A percentile compares a stretch with the other conserved stretches of the same genome.
These are phyloP conservation scores for Blastocystis sp. DNA, from an alignment of 352 stramenopile genomes.

Conservation along the genomic window DNA sequence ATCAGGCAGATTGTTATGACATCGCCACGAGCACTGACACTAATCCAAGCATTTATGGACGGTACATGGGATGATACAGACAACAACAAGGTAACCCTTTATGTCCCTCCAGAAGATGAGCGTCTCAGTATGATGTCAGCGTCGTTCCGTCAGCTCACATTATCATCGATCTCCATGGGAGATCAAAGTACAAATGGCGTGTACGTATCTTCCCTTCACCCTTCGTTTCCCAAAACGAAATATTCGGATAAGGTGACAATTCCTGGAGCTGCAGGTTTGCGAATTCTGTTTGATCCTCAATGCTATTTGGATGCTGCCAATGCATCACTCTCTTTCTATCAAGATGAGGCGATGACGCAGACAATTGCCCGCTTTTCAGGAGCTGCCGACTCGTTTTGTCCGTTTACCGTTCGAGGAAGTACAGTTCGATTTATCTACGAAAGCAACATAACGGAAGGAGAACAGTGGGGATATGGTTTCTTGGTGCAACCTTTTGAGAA, in stretches of 20 bases:
- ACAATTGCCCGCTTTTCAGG: conserved; percentile 46
- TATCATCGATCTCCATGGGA: background rate
- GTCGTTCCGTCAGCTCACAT: background rate
- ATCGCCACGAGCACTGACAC: background rate
- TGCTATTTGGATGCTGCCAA: background rate
- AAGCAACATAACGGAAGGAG: background rate
- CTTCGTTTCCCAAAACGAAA: background rate
- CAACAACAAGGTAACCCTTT: conserved; percentile 37
- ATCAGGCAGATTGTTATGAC: background rate
- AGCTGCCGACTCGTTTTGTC: background rate
- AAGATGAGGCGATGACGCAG: background rate
- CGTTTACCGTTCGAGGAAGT: conserved; percentile 39
- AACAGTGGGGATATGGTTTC: conserved; percentile 42
- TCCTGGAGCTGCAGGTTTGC: background rate
- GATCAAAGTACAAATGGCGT: background rate
- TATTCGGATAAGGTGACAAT: conserved; percentile 37
- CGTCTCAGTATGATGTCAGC: background rate
- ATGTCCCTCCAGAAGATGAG: background rate
- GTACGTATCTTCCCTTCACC: conserved; percentile 31
- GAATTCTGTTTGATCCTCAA: conserved; percentile 18
- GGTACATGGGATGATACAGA: conserved; percentile 47
- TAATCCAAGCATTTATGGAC: conserved; percentile 52
- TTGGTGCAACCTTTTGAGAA: conserved; percentile 52
- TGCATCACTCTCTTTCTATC: conserved; percentile 48
- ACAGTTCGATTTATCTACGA: conserved; percentile 23